A percentile compares a stretch with the other conserved stretches of the same genome.
Evolutionary conservation across 2,329 filamentous ascomycete species (phyloP).

Genomic region (Bipolaris gigantea): DNA sequence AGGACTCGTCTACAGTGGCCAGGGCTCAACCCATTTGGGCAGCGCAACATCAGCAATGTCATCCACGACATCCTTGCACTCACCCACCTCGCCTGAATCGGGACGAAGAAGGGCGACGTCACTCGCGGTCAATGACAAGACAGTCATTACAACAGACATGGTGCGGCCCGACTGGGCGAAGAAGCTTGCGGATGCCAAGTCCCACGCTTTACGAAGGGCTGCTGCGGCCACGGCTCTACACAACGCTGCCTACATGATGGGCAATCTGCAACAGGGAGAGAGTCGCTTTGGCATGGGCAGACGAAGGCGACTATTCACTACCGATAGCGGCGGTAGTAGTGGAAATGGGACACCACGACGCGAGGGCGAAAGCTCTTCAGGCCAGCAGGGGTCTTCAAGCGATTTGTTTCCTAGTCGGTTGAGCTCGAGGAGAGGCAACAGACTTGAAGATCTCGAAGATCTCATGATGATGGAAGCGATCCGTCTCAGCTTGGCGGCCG

Average conservation of each 20-base stretch:
- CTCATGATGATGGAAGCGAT: constrained; percentile 99
- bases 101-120: constrained; percentile 64
- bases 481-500: constrained; percentile 81
- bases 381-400: constrained; percentile 37
- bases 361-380: constrained; percentile 37
- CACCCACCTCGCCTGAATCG: constrained; percentile 50
- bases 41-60: constrained; percentile 74
- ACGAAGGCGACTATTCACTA: constrained; percentile 54
- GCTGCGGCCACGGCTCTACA: constrained; percentile 93
- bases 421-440: constrained; percentile 58
- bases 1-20: constrained; percentile 70
- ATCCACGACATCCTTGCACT: constrained; percentile 78
- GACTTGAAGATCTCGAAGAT: constrained; percentile 88
- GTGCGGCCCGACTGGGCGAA: constrained; percentile 93
- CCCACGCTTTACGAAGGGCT: constrained; percentile 81
- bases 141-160: constrained; percentile 88
- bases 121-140: constrained; percentile 78
- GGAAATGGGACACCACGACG: constrained; percentile 50
- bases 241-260: constrained; percentile 90
- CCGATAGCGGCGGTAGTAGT: constrained; percentile 51
- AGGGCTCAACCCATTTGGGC: constrained; percentile 55
- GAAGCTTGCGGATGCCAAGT: constrained; percentile 81
- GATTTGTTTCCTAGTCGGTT: constrained; percentile 48
- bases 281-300: constrained; percentile 55
- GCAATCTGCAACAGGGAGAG: constrained; percentile 53